Percentiles rank a stretch among this genome's conserved stretches.
phyloP scores from a whole-genome alignment of 441 rosid genomes.

The Gossypium lobatum region DNA sequence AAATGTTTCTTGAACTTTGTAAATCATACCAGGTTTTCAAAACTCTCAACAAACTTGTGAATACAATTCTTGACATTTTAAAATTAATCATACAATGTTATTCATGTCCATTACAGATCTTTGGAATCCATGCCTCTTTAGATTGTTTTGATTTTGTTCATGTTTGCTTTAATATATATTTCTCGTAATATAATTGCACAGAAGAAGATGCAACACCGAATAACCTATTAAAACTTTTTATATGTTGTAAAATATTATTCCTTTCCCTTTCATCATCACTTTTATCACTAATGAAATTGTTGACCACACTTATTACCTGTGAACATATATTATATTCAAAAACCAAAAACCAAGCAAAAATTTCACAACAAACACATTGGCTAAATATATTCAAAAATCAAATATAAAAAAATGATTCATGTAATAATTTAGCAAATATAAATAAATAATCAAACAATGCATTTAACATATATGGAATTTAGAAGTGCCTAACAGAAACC shows the following conservation, averaged over 20 bases:
- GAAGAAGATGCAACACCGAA: neutral
- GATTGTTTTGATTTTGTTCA: neutral
- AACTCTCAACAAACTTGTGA: neutral
- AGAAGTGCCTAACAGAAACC: neutral
- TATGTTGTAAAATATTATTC: neutral
- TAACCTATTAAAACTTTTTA: neutral
- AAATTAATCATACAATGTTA: no score
- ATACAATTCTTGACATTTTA: neutral
- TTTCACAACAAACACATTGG: no score
- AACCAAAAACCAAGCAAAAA: no score
- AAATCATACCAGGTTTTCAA: no score
- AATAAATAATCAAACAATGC: neutral
- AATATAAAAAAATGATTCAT: no score
- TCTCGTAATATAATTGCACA: no score
- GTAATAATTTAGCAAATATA: no score
- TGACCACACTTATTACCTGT: neutral
- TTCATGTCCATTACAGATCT: no score
- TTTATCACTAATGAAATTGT: neutral
- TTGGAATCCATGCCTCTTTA: no score
- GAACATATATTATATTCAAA: no score
- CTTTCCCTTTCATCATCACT: neutral
- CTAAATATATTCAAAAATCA: neutral
- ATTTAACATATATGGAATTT: no score
- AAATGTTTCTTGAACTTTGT: neutral
- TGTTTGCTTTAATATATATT: neutral